Percentiles rank a stretch among this genome's conserved stretches.
phyloP scores from a whole-genome alignment of 1,284 basidiomycete species.

The Fomitopsis schrenkii region DNA sequence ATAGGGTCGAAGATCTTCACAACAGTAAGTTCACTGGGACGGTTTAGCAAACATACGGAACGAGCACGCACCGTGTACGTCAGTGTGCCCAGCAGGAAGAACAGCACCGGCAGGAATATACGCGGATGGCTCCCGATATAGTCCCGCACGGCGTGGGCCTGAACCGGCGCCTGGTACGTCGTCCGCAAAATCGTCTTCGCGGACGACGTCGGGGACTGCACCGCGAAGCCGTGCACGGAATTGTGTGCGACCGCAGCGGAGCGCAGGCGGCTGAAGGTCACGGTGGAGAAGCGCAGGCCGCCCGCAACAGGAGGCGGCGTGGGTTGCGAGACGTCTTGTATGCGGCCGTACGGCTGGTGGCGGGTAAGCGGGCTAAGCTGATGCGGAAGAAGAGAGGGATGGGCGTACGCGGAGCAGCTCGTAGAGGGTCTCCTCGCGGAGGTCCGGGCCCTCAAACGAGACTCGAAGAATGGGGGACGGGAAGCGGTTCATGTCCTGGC shows the following conservation, averaged over 20 bases:
- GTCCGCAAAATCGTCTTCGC: conserved; percentile 57
- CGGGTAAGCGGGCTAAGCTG: conserved; percentile 7
- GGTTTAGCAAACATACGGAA: background rate
- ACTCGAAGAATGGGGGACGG: conserved; percentile 71
- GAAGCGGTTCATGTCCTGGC: conserved; percentile 81
- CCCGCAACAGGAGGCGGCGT: conserved; percentile 57
- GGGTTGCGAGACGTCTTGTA: conserved; percentile 65
- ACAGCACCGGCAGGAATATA: conserved; percentile 80
- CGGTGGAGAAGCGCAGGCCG: conserved; percentile 58
- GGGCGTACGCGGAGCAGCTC: conserved; percentile 59
- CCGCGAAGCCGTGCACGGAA: conserved; percentile 70
- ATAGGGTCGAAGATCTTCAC: conserved; percentile 87
- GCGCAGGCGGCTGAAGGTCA: conserved; percentile 61
- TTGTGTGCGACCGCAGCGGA: conserved; percentile 84
- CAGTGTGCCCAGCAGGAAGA: conserved; percentile 85
- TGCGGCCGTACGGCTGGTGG: conserved; percentile 77
- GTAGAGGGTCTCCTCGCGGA: conserved; percentile 76
- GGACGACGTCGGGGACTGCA: conserved; percentile 26
- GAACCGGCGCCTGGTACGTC: conserved; percentile 72
- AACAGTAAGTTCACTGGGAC: background rate
- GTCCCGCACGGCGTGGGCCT: conserved; percentile 73
- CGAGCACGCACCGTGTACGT: conserved; percentile 75
- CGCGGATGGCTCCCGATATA: conserved; percentile 87
- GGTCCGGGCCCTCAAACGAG: conserved; percentile 84
- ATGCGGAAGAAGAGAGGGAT: background rate